Conservation (phyloP, 352 stramenopile genomes). For the Globisporangium nunn region DNA sequence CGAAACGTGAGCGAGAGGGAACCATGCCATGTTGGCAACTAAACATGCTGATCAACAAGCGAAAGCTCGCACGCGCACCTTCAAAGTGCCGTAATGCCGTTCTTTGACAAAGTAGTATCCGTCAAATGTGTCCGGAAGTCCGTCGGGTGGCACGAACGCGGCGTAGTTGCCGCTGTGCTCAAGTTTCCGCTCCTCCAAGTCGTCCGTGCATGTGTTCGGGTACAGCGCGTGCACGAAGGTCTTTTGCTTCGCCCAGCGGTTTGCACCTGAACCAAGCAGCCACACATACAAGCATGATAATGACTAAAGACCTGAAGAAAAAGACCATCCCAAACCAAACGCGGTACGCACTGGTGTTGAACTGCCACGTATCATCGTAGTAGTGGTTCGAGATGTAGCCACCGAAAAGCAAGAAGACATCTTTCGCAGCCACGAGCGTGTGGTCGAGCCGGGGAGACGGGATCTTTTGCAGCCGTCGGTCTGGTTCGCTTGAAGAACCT, state of each 20-base stretch:
- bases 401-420: slow-evolving; percentile 90
- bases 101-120: slow-evolving; percentile 70
- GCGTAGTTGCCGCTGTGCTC: slow-evolving; percentile 72
- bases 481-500: slow-evolving; percentile 6
- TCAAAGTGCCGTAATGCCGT: slow-evolving; percentile 64
- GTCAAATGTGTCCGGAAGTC: slow-evolving; percentile 25
- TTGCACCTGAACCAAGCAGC: slow-evolving; percentile 26
- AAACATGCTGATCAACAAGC: not conserved
- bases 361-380: slow-evolving; percentile 95
- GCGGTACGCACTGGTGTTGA: slow-evolving; percentile 80
- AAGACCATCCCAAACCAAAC: not conserved
- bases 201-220: slow-evolving; percentile 88
- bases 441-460: slow-evolving; percentile 80
- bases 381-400: slow-evolving; percentile 92
- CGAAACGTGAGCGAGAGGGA: not conserved
- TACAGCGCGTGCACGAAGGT: slow-evolving; percentile 90
- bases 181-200: slow-evolving; percentile 52
- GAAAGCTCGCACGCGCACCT: slow-evolving; percentile 16
- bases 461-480: slow-evolving; percentile 13
- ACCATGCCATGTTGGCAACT: not conserved
- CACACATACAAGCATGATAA: not conserved
- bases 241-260: slow-evolving; percentile 87
- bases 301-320: not conserved
- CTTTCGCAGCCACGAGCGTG: slow-evolving; percentile 58
- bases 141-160: slow-evolving; percentile 28